These are phyloP conservation scores for Leavenworthia alabamica DNA, from an alignment of 345 rosid genomes.

Conservation along the genomic window DNA sequence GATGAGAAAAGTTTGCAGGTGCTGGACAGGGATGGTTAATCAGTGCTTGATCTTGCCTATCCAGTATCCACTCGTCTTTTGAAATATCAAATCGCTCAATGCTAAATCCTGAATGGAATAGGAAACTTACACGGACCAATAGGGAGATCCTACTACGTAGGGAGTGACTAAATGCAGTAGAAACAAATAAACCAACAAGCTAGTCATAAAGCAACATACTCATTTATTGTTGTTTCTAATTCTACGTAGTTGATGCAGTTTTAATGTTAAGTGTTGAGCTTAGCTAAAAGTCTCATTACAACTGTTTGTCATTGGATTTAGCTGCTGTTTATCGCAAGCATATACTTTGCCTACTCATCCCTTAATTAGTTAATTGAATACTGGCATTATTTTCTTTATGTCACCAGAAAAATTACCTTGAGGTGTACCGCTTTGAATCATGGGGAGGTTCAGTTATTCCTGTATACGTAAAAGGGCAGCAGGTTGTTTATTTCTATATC, in stretches of 20 bases:
- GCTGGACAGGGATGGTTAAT: background rate
- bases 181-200: background rate
- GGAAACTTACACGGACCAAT: background rate
- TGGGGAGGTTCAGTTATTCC: slow-evolving; percentile 98
- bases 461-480: slow-evolving; percentile 66
- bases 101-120: background rate
- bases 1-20: background rate
- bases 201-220: background rate
- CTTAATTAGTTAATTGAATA: slow-evolving; percentile 1
- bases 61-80: background rate
- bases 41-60: background rate
- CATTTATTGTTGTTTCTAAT: background rate
- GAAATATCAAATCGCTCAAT: background rate
- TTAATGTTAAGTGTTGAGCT: background rate
- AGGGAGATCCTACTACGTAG: background rate
- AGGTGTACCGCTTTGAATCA: slow-evolving; percentile 87
- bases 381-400: slow-evolving; percentile 27
- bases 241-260: background rate
- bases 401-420: slow-evolving; percentile 86
- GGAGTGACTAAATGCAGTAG: background rate
- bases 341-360: background rate
- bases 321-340: background rate
- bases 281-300: background rate
- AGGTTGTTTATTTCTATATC: slow-evolving; percentile 30
- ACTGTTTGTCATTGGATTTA: background rate